Percentiles rank a stretch among this genome's conserved stretches.
Conservation (phyloP, 2,329 filamentous ascomycete species). For the Colletotrichum cereale region DNA sequence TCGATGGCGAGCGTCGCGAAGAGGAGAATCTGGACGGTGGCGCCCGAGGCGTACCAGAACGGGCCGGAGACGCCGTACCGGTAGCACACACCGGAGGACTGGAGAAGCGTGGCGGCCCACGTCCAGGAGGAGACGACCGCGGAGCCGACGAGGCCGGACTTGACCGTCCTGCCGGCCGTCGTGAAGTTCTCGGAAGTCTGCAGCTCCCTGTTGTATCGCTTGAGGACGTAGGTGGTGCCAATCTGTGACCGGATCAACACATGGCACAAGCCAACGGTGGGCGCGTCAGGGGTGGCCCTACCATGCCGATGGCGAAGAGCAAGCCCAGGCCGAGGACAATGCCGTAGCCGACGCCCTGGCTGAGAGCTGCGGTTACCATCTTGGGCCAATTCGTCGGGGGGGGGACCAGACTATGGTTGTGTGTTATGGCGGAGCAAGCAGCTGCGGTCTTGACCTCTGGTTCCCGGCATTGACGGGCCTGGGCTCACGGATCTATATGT, state of each 20-base stretch:
- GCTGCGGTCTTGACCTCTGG: background rate
- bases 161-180: conserved; percentile 83
- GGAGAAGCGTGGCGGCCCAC: conserved; percentile 81
- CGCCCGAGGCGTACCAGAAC: conserved; percentile 68
- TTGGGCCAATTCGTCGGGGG: conserved; percentile 10
- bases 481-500: conserved; percentile 32
- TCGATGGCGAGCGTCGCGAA: conserved; percentile 89
- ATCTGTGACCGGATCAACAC: conserved; percentile 54
- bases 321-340: conserved; percentile 81
- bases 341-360: conserved; percentile 80
- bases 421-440: conserved; percentile 1
- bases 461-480: conserved; percentile 5
- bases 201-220: conserved; percentile 73
- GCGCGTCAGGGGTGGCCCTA: conserved; percentile 35
- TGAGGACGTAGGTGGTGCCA: conserved; percentile 77
- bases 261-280: background rate
- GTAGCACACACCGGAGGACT: conserved; percentile 81
- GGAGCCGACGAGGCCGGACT: conserved; percentile 83
- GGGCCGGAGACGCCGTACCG: conserved; percentile 71
- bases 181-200: conserved; percentile 91
- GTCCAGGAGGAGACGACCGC: conserved; percentile 90
- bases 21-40: conserved; percentile 83
- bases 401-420: background rate
- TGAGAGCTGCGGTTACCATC: conserved; percentile 53
- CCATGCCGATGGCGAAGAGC: conserved; percentile 80